phyloP scores from a whole-genome alignment of 2,329 filamentous ascomycete species.

The Diaporthe caulivora region DNA sequence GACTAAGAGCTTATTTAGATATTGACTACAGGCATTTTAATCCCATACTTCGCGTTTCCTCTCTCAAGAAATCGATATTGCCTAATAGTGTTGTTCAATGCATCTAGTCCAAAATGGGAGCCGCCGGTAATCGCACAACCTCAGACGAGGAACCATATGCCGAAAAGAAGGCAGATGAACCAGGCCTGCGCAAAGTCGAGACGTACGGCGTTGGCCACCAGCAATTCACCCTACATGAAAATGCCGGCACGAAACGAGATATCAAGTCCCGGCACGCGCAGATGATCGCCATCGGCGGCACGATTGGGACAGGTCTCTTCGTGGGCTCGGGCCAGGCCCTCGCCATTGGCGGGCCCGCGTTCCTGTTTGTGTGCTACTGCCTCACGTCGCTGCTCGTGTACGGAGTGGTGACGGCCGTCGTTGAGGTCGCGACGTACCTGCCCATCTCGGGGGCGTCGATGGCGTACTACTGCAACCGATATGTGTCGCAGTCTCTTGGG shows the following conservation, averaged over 20 bases:
- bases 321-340: slow-evolving; percentile 60
- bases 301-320: slow-evolving; percentile 58
- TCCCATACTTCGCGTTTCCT: not conserved
- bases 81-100: not conserved
- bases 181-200: not conserved
- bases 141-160: not conserved
- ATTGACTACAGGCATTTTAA: too few relatives aligned
- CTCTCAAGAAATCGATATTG: not conserved
- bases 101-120: not conserved
- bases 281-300: slow-evolving; percentile 62
- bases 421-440: slow-evolving; percentile 64
- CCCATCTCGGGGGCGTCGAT: slow-evolving; percentile 62
- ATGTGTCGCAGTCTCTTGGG: slow-evolving; percentile 57
- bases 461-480: slow-evolving; percentile 60
- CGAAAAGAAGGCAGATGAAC: not conserved
- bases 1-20: too few relatives aligned
- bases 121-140: not conserved
- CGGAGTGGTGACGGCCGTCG: slow-evolving; percentile 59
- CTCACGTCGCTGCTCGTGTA: slow-evolving; percentile 60
- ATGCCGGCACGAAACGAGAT: slow-evolving; percentile 1
- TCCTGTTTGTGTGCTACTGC: slow-evolving; percentile 56
- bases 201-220: not conserved
- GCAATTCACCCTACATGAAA: not conserved
- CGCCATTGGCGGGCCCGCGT: slow-evolving; percentile 55
- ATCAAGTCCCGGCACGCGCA: slow-evolving; percentile 60